Conservation (phyloP, 148 eudicot species). For the Chenopodium suecicum region DNA sequence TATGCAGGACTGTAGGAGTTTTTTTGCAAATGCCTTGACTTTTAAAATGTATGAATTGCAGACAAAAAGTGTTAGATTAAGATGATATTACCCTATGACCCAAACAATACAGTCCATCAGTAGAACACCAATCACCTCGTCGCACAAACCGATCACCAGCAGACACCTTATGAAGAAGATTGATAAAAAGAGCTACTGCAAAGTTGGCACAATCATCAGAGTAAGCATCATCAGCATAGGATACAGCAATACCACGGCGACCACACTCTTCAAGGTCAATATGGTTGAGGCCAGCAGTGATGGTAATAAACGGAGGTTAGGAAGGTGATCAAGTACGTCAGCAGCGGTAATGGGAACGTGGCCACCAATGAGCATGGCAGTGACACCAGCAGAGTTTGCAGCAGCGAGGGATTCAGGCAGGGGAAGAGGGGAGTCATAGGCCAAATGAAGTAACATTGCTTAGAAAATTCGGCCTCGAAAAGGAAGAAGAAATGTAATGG, state of each 20-base stretch:
- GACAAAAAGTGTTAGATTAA: too few relatives aligned
- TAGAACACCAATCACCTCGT: slow-evolving; percentile 42
- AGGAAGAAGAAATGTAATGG: slow-evolving; percentile 36
- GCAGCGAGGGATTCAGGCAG: slow-evolving; percentile 26
- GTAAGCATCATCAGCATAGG: slow-evolving; percentile 35
- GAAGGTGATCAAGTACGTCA: slow-evolving; percentile 44
- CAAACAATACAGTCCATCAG: slow-evolving; percentile 19
- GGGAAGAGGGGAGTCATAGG: slow-evolving; percentile 51
- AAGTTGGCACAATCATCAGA: slow-evolving; percentile 64
- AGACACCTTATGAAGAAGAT: slow-evolving; percentile 50
- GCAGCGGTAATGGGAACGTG: slow-evolving; percentile 19
- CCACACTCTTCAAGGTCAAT: slow-evolving; percentile 66
- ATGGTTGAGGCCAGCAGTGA: slow-evolving; percentile 59
- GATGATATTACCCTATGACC: slow-evolving; percentile 25
- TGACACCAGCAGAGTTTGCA: slow-evolving; percentile 22
- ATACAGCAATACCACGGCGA: slow-evolving; percentile 55
- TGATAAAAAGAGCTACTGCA: slow-evolving; percentile 58
- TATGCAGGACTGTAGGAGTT: too few relatives aligned
- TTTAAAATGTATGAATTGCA: background rate
- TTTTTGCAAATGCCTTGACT: too few relatives aligned
- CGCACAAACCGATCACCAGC: slow-evolving; percentile 54
- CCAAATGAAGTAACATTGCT: slow-evolving; percentile 41
- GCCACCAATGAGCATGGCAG: slow-evolving; percentile 31
- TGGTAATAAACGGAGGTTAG: slow-evolving; percentile 45
- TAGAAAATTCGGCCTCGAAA: slow-evolving; percentile 29